Evolutionary conservation across 2,329 filamentous ascomycete species (phyloP).

Genomic region (Fusarium cyanostomum): DNA sequence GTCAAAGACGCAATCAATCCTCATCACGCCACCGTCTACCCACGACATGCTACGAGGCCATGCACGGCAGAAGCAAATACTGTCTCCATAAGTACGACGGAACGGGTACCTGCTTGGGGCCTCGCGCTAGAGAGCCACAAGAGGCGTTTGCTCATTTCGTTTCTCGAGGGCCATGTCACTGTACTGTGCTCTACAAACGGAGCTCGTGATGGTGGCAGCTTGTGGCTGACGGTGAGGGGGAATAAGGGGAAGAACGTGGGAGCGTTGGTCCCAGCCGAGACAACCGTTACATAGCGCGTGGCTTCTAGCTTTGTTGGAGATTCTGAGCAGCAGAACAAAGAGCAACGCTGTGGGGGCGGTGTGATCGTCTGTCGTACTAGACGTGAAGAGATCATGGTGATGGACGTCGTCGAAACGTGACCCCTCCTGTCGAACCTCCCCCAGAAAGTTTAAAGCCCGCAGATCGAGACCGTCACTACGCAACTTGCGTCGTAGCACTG

Average conservation of each 20-base stretch:
- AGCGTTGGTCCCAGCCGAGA: not conserved
- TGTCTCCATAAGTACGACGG: no score
- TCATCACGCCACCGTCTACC: slow-evolving; percentile 4
- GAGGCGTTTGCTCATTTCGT: slow-evolving; percentile 26
- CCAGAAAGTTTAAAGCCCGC: not conserved
- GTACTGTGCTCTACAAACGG: slow-evolving; percentile 6
- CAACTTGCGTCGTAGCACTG: not conserved
- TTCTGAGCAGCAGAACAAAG: no score
- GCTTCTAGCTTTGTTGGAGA: no score
- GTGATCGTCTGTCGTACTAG: no score
- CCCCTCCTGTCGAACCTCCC: not conserved
- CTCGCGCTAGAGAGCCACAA: slow-evolving; percentile 8
- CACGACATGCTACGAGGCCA: not conserved
- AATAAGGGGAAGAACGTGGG: not conserved
- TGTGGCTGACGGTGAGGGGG: not conserved
- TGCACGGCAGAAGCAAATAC: not conserved
- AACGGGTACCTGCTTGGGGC: slow-evolving; percentile 9
- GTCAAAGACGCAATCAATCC: not conserved
- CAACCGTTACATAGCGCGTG: no score
- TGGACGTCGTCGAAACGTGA: not conserved
- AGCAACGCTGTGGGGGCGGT: no score
- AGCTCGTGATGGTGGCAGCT: slow-evolving; percentile 11
- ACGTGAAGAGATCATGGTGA: no score
- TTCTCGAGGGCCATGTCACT: slow-evolving; percentile 4
- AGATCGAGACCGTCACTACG: not conserved